Percentiles rank a stretch among this genome's conserved stretches.
Conservation (phyloP, 208 protist genomes). For the Crithidia thermophila region DNA sequence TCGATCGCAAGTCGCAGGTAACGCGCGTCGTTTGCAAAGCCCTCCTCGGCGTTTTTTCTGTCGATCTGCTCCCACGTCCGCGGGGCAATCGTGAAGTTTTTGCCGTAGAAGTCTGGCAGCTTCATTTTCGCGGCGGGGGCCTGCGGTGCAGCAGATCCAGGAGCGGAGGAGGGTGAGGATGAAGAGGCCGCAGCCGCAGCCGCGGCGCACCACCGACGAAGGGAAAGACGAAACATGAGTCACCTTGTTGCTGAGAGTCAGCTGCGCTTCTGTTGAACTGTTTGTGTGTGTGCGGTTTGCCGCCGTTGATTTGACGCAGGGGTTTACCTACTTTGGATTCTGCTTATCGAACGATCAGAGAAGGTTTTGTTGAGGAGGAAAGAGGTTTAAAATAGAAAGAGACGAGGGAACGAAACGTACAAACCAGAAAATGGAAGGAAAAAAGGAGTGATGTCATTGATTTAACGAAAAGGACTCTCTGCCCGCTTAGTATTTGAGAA, state of each 20-base stretch:
- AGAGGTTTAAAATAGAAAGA: neutral
- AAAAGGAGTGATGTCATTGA: neutral
- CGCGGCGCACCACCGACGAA: slow-evolving; percentile 22
- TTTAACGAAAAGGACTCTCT: too few relatives aligned
- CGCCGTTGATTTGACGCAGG: too few relatives aligned
- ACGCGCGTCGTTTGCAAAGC: slow-evolving; percentile 71
- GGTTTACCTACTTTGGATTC: too few relatives aligned
- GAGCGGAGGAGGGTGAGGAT: neutral
- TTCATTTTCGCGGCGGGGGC: neutral
- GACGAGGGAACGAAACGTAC: neutral
- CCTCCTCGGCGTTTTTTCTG: slow-evolving; percentile 78
- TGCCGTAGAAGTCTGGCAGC: slow-evolving; percentile 69
- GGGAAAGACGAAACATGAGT: slow-evolving; percentile 29
- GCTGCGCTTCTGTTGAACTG: neutral
- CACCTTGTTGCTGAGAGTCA: too few relatives aligned
- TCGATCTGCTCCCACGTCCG: slow-evolving; percentile 77
- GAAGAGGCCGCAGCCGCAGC: slow-evolving; percentile 4
- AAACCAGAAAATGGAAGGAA: neutral
- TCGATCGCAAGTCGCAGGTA: slow-evolving; percentile 84
- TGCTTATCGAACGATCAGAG: too few relatives aligned
- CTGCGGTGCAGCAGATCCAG: neutral
- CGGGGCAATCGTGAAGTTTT: slow-evolving; percentile 68
- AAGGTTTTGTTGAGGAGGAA: too few relatives aligned
- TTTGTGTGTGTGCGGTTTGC: neutral
- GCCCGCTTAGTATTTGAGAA: too few relatives aligned